Base-by-base conservation (phyloP, 2,329 filamentous ascomycete genomes). In the Lasiodiplodia theobromae region DNA sequence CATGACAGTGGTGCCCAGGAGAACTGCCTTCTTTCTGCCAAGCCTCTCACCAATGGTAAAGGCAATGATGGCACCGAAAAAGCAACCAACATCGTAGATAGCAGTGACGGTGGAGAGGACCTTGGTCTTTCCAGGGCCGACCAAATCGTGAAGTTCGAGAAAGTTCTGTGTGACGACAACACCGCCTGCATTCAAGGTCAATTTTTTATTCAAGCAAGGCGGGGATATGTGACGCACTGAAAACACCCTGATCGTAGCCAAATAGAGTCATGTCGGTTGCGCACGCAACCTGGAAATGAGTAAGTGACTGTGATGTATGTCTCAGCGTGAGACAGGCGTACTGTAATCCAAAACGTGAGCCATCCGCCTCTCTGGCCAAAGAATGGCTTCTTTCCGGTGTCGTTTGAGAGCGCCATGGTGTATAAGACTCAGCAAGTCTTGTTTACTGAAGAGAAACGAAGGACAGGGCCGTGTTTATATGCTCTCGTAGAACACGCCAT, bases 51-150 rank as follows among this genome's bases (percentile, higher is more conserved):
- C 85, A 34, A 84, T 73, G 16, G 78, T 74, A 68, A 87, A 84
- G 21, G 83, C 81, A 2, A 82, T 72, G 37, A 86, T 77, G 2
- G 82, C 86, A 16, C 87, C 88, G 53, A 88, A 77, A 74, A 89
- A 88, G 73, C 87, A 89, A 10, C 87, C 87, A 31, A 89, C 80
- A 70, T 88, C 85, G 74, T 88, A 88, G 66, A 88, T 84, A 1
- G 86, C 86, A 0, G 85, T 86, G 12, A 87, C 84, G 0, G 85
- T 86, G n/a, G 78, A 74, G 70, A 82, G 71, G 64, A 76, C 76
- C 64, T 77, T 81, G 71, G 75, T 80, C 37, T 77, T 77, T 12
- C 54, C 54, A 14, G 54, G 54, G 2, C 82, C 81, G 34, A 74
- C 77, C 1, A 87, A 79, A 66, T 83, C 73, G 52, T 85, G 82